These are phyloP conservation scores for Alternaria brassicicola DNA, from an alignment of 2,329 filamentous ascomycete genomes.

Conservation along the genomic window DNA sequence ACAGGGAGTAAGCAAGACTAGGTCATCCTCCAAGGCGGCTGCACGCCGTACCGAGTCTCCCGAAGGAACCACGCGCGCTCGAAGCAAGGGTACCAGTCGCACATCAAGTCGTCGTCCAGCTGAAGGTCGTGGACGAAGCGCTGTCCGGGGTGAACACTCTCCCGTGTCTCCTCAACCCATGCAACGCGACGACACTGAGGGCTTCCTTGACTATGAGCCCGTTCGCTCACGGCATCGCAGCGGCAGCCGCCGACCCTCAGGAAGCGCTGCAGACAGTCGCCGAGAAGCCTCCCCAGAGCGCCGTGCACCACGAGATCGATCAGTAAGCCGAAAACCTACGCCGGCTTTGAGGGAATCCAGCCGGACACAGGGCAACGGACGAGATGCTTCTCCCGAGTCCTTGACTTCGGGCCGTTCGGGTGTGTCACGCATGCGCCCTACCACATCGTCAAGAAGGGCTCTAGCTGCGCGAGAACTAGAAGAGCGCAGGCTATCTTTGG, in stretches of 20 bases:
- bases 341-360: slow-evolving; percentile 39
- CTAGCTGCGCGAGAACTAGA: slow-evolving; percentile 79
- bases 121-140: slow-evolving; percentile 45
- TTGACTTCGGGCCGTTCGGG: slow-evolving; percentile 42
- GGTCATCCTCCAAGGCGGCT: slow-evolving; percentile 45
- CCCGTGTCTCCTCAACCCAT: slow-evolving; percentile 83
- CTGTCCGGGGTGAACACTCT: slow-evolving; percentile 61
- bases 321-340: slow-evolving; percentile 43
- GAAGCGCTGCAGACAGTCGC: slow-evolving; percentile 51
- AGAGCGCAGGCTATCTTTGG: slow-evolving; percentile 78
- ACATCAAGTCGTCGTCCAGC: slow-evolving; percentile 44
- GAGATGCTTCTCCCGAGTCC: slow-evolving; percentile 46
- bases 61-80: slow-evolving; percentile 32
- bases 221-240: slow-evolving; percentile 59
- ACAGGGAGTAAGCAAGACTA: slow-evolving; percentile 40
- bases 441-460: slow-evolving; percentile 51
- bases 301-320: slow-evolving; percentile 43
- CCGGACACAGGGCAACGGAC: slow-evolving; percentile 42
- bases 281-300: slow-evolving; percentile 57
- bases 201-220: slow-evolving; percentile 67
- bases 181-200: slow-evolving; percentile 63
- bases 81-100: slow-evolving; percentile 43
- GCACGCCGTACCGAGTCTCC: slow-evolving; percentile 45
- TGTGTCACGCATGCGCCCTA: slow-evolving; percentile 28
- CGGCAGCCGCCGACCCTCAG: slow-evolving; percentile 56